Evolutionary conservation across 805 yeast species (phyloP), one percentile per base, ranked within the genome.

Genomic region (Spathaspora gorwiae): DNA sequence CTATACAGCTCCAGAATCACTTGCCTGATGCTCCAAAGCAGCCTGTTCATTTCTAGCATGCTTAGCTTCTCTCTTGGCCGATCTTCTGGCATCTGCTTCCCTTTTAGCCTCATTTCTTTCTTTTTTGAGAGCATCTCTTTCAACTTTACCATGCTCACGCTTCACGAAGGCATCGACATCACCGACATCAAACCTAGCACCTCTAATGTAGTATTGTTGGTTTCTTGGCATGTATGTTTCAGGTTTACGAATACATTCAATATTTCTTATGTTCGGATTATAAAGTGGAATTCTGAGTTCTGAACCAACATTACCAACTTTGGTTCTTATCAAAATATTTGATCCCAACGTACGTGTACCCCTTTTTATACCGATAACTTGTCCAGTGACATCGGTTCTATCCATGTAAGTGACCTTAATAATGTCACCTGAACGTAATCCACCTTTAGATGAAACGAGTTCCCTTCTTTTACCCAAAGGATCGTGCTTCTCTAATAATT

Each of bases 191-290:
- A 82, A 68, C 59, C 80, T 82, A n/a, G 44, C 8, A 64, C 78
- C 84, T 70, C 97, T 85, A 60, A 94, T 85, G 68, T 88, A 94
- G 75, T 84, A 90, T 56, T 89, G 92, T 74, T 88, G 92, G 68
- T 81, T 80, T 78, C 96, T 81, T 10, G 71, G 58, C 73, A 85
- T 80, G 65, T 88, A 83, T 59, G 77, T 79, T 51, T 69, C 65
- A 34, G 95, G 92, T 65, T 83, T 83, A 65, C 86, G 78, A 50
- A 92, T 65, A 35, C 90, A 64, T 65, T 90, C 97, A 43, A 92
- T 74, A 64, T 84, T 79, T 50, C 81, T 78, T 45, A 94, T 75
- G 44, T 80, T 72, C 7, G 97, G 97, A 50, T 84, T 85, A 71
- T 75, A 92, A 26, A 92, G 66, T 27, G 92, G 90, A 40, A 90